Percentiles rank a stretch among this genome's conserved stretches.
Evolutionary conservation across 768 basidiomycete species (phyloP).

Genomic region (Mycena filopes): DNA sequence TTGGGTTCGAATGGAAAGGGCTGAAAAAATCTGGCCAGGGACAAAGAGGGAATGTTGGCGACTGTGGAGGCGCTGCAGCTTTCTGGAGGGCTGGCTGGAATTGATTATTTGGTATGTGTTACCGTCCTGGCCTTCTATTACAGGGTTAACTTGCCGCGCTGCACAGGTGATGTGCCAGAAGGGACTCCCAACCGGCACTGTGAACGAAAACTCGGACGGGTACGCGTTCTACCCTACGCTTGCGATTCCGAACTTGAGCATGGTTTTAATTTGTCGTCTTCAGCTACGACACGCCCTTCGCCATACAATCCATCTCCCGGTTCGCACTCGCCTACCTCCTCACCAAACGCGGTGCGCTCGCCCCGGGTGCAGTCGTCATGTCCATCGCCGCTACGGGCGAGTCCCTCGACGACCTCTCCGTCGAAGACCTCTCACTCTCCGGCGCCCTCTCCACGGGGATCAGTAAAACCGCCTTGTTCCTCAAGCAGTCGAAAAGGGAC

Average conservation of each 20-base stretch:
- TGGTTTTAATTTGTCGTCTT: not conserved
- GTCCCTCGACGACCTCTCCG: not conserved
- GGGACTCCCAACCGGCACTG: not conserved
- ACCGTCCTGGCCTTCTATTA: not conserved
- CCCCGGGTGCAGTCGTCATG: constrained; percentile 5
- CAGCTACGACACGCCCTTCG: constrained; percentile 4
- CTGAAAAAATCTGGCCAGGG: not conserved
- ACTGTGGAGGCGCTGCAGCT: not conserved
- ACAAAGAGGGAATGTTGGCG: not conserved
- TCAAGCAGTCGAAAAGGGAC: constrained; percentile 17
- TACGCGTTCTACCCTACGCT: not conserved
- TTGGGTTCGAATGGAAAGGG: not conserved
- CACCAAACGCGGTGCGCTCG: constrained; percentile 1
- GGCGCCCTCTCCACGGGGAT: not conserved
- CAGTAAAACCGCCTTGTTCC: constrained; percentile 13
- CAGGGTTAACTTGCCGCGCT: not conserved
- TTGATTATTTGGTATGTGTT: constrained; percentile 10
- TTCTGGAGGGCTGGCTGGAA: not conserved
- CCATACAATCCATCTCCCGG: constrained; percentile 7
- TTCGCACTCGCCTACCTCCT: constrained; percentile 11
- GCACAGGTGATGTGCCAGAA: constrained; percentile 14
- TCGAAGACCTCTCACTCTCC: no score
- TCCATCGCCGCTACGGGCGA: constrained; percentile 4
- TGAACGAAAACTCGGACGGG: constrained; percentile 10
- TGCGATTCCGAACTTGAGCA: not conserved